Base-by-base conservation (phyloP, 1,284 basidiomycete species). In the Sanguinoderma infundibulare region DNA sequence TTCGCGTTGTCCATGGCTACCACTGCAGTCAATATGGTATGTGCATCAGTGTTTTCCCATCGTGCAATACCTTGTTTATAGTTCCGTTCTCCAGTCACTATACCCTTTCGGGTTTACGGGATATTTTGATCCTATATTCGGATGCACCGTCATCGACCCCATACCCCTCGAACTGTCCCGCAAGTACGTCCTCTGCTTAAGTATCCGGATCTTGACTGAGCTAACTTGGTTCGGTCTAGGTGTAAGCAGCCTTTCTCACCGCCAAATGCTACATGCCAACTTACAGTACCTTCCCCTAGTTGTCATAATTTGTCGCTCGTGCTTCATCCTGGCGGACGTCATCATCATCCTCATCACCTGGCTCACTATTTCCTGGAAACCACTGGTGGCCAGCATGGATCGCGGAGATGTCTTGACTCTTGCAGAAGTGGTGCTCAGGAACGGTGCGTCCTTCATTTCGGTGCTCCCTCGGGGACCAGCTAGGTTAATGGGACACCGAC, bases 321-420 rank as follows among this genome's bases (percentile, higher is more conserved):
- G 28, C 26, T 34, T 51, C n/a, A 57, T 57, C 3, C 17, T 57
- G 1, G 49, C 47, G 1, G 55, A 57, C 22, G 7, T 28, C 15
- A 15, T 57, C 2, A 36, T 57, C 26, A 50, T 57, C 36, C 9
- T n/a, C 14, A 51, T 51, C n/a, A 57, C 55, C 6, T 42, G 46
- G 38, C 12, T 14, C 20, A 57, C 26, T 15, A 9, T 51, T 8
- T 14, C 35, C 34, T 20, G 49, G 35, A 28, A 20, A 14, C 32
- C 30, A 26, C 7, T 50, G n/a, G 17, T 40, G 8, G 24, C 22
- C n/a, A 52, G 50, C 24, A 28, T 34, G 22, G 22, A 20, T 22
- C 6, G 36, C 9, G 26, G 14, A 6, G 39, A 32, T 8, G 9
- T 22, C 12, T 9, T 34, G 15, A 34, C 47, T n/a, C 36, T 57